Evolutionary conservation across 495 filamentous ascomycete genomes (phyloP).

Genomic region (Podospora appendiculata): DNA sequence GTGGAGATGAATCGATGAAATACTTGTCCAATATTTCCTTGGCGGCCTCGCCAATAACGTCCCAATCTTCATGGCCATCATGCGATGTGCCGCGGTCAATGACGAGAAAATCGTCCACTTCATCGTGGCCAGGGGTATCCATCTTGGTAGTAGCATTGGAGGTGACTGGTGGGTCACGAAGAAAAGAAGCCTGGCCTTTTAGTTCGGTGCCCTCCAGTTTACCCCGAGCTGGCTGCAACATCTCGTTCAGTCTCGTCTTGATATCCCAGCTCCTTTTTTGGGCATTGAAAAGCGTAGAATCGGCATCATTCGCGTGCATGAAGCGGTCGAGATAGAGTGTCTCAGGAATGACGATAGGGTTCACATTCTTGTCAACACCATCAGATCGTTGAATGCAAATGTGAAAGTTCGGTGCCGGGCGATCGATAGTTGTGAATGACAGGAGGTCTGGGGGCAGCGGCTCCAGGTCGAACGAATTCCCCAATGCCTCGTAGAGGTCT

Average conservation of each 20-base stretch:
- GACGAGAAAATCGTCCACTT: constrained; percentile 11
- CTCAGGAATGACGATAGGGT: constrained; percentile 66
- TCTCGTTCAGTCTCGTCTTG: constrained; percentile 52
- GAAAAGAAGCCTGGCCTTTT: not conserved
- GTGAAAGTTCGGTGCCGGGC: constrained; percentile 76
- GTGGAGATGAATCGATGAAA: too few species aligned
- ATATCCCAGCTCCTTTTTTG: constrained; percentile 67
- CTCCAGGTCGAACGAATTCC: constrained; percentile 74
- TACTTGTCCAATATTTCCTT: too few species aligned
- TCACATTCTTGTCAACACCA: constrained; percentile 68
- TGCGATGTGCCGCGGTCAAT: too few species aligned
- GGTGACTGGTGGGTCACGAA: not conserved
- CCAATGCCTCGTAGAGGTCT: constrained; percentile 76
- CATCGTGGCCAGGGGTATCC: not conserved
- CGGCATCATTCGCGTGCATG: constrained; percentile 54
- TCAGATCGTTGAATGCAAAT: constrained; percentile 79
- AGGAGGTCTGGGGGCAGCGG: constrained; percentile 54
- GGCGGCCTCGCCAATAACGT: not conserved
- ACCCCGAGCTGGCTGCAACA: constrained; percentile 27
- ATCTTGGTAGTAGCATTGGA: not conserved
- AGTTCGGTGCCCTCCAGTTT: constrained; percentile 14
- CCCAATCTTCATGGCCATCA: too few species aligned
- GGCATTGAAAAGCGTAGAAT: constrained; percentile 48
- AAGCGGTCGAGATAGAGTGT: constrained; percentile 85
- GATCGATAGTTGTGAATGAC: constrained; percentile 68